Evolutionary conservation across 2,329 filamentous ascomycete species (phyloP), one percentile per base, ranked within the genome.

Genomic region (Arthrobotrys iridis): DNA sequence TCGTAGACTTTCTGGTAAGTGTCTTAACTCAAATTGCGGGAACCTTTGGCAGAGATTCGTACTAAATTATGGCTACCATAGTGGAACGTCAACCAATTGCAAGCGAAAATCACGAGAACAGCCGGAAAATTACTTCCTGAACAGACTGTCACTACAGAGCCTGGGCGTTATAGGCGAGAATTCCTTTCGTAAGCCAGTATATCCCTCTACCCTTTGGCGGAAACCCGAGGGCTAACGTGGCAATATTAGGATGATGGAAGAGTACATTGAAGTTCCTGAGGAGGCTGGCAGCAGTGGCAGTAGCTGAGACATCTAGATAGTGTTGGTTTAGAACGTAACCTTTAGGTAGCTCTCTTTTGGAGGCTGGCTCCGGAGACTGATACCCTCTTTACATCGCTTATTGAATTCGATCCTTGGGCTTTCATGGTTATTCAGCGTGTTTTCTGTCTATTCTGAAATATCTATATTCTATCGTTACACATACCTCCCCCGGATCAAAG

Each of bases 71-170:
- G 24, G 11, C 6, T n/a, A 3, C 4, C 33, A 58, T 40, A 74
- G 41, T 79, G 78, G 78, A 79, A 79, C 63, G 77, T 79, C 11
- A 70, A 78, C 30, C 77, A 79, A 57, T 60, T 78, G 26, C 73
- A 73, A 41, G 73, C 78, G 10, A 78, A 72, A 52, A 78, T 80
- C 45, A 78, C 79, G 37, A 73, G 72, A 24, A 77, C 60, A 20
- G 77, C 77, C 33, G 78, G 78, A 13, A 77, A 62, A 57, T 33
- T 78, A 8, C 43, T 79, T n/a, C 78, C 78, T 1, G 78, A 79
- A 28, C 79, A 80, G 68, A 79, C 78, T n/a, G 65, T 79, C 13
- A 79, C 78, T 6, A 77, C 78, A 20, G 66, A 78, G 30, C 78
- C 77, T 28, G 58, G 66, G 2, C 77, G 77, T 30, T 79, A 79